Conservation (phyloP, 192 early-diverging fungal species). For the Backusella macrospora region DNA sequence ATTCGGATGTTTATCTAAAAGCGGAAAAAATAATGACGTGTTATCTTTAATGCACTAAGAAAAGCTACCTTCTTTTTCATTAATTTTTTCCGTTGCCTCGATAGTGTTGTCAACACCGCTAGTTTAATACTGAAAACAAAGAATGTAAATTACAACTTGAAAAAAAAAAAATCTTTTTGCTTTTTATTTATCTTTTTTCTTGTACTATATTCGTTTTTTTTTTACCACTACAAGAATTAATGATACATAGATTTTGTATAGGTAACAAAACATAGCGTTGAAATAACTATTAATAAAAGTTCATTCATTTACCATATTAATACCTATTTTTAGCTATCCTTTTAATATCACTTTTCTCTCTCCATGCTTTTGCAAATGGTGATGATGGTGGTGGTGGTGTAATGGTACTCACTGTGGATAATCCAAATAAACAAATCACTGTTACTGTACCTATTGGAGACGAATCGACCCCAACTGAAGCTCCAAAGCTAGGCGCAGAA, state of each 20-base stretch:
- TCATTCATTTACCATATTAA: not conserved
- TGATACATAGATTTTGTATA: not conserved
- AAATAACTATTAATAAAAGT: not conserved
- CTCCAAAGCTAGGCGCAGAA: not conserved
- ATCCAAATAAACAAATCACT: not conserved
- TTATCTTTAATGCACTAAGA: not conserved
- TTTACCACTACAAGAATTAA: not conserved
- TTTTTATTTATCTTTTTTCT: conserved; percentile 1
- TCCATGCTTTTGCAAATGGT: not conserved
- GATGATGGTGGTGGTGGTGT: not conserved
- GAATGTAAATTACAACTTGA: conserved; percentile 11
- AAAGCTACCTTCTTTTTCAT: not conserved
- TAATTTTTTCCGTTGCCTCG: conserved; percentile 1
- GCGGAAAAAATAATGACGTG: not conserved
- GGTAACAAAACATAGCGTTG: not conserved
- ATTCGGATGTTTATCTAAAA: conserved; percentile 7
- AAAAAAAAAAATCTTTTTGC: not conserved
- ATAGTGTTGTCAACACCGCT: not conserved
- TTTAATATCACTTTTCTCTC: not conserved
- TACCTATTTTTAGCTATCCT: not conserved
- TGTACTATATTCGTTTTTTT: not conserved
- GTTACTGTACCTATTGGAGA: not conserved
- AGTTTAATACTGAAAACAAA: conserved; percentile 16
- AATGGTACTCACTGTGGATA: not conserved
- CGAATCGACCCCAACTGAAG: not conserved